Base-by-base conservation (phyloP, 2,329 filamentous ascomycete genomes). In the Purpureocillium lavendulum region DNA sequence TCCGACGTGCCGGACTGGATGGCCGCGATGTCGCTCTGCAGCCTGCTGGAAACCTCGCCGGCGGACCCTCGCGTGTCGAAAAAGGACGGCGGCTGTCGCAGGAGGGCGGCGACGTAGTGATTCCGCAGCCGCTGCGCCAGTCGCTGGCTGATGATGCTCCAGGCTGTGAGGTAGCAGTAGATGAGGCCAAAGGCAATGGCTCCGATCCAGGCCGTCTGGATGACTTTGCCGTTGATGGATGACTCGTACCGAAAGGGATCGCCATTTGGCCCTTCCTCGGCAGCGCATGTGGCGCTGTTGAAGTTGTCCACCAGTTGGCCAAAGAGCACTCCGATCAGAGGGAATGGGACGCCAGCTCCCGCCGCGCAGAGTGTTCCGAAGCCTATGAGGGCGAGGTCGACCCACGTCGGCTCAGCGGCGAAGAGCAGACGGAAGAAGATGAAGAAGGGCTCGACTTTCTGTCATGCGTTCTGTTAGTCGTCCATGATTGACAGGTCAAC, bases 1-100 rank as follows among this genome's bases (percentile, higher is more conserved):
- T 84, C 82, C 2, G 75, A 79, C 0, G 80, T 83, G 10, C 81
- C 82, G 0, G 72, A 71, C 49, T 81, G 80, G 39, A 85, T 75
- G 1, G 75, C 72, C 41, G 79, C 71, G 29, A 84, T 80, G 49
- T 85, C 80, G 39, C 68, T 68, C 50, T 78, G 77, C 29, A 85
- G 69, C 12, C 80, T 68, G 12, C 75, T 73, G 2, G 75, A 70
- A 8, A 83, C 71, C 54, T 83, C 76, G 13, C 79, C 80, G 1
- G 77, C 69, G 33, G 75, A 70, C 82, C 77, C 50, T 82, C 77
- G 36, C 68, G 62, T 65, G 46, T 80, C 76, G 51, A 80, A 79
- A 51, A 70, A 80, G 4, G 71, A 64, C 3, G 71, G 65, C 34
- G 79, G 74, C 46, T 80, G 74, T 31, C 66, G 60, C 6, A 80